These are phyloP conservation scores for Apiospora phragmitis DNA, from an alignment of 2,329 filamentous ascomycete species.

Conservation along the genomic window DNA sequence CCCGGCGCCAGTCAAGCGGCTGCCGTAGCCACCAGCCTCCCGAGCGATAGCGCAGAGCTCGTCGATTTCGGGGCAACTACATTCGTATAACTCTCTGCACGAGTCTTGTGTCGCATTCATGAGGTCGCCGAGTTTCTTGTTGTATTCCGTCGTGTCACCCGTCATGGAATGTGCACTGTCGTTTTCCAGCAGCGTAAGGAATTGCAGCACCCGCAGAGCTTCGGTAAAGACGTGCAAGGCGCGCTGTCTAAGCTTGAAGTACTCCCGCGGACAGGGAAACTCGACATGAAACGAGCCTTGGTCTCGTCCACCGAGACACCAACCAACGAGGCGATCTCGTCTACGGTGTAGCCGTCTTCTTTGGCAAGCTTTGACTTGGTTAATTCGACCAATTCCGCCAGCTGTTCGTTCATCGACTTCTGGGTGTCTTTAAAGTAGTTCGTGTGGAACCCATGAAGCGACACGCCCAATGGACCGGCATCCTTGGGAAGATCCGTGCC, in stretches of 20 bases:
- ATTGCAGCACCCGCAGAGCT: constrained; percentile 80
- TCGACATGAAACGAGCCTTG: constrained; percentile 76
- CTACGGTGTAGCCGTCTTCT: constrained; percentile 83
- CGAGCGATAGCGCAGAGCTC: constrained; percentile 79
- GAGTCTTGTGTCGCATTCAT: constrained; percentile 90
- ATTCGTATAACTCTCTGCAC: constrained; percentile 86
- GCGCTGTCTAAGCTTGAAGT: constrained; percentile 84
- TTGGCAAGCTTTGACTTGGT: constrained; percentile 71
- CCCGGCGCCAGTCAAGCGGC: constrained; percentile 85
- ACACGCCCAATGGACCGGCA: constrained; percentile 78
- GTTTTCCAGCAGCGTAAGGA: constrained; percentile 74
- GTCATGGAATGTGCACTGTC: constrained; percentile 39
- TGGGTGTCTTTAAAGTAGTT: constrained; percentile 66
- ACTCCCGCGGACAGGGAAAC: constrained; percentile 84
- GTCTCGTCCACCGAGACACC: constrained; percentile 70
- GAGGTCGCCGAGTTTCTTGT: constrained; percentile 72
- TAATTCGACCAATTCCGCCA: constrained; percentile 70
- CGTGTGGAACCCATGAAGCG: constrained; percentile 84
- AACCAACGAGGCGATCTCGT: constrained; percentile 76
- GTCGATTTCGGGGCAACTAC: constrained; percentile 91
- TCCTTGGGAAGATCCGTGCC: constrained; percentile 70
- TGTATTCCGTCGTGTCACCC: constrained; percentile 60
- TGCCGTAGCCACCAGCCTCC: constrained; percentile 78
- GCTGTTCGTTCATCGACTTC: constrained; percentile 62
- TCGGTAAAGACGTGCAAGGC: constrained; percentile 90